Base-by-base conservation (phyloP, 148 eudicot genomes). In the Cornus florida region DNA sequence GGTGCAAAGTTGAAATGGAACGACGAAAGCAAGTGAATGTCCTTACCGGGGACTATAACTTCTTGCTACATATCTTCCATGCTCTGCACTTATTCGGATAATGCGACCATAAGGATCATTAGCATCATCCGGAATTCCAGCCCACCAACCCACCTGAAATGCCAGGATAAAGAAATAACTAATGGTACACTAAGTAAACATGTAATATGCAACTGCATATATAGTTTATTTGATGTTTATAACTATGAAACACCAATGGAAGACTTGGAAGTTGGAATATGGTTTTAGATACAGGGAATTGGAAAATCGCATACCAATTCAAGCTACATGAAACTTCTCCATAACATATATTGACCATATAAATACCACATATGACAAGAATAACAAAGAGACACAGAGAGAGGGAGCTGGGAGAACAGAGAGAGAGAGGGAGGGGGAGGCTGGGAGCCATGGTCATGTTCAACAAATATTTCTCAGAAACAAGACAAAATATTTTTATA, bases 131-230 rank as follows among this genome's bases (percentile, higher is more conserved):
- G 98, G 89, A 82, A 90, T 83, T 79, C 99, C 99, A 83, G 97
- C 89, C 99, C 99, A 97, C 99, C 99, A 97, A 83, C 99, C 99
- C 72, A 97, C 91, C 99, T 97, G 86, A 79, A 74, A 81, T 48
- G 24, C 71, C 77, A 83, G 70, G 59, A 50, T 41, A 35, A 59
- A 65, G 16, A 35, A 75, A 48, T 67, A 59, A 22, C 62, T 22
- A 70, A 22, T n/a, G 59, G 64, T 1, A 46, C 8, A 22, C 60
- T 59, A 70, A 22, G 48, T 4, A 65, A 76, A 17, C 75, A 62
- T 31, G 7, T 65, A n/a, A 41, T 1, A 70, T 60, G 35, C 60
- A 75, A 48, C 70, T 70, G 14, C 64, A 41, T 5, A 16, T 3
- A 53, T 53, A 11, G 7, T 53, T 53, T 53, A 13, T 53, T 48